Evolutionary conservation across 768 basidiomycete species (phyloP).

Genomic region (Neoboletus subvelutipes): DNA sequence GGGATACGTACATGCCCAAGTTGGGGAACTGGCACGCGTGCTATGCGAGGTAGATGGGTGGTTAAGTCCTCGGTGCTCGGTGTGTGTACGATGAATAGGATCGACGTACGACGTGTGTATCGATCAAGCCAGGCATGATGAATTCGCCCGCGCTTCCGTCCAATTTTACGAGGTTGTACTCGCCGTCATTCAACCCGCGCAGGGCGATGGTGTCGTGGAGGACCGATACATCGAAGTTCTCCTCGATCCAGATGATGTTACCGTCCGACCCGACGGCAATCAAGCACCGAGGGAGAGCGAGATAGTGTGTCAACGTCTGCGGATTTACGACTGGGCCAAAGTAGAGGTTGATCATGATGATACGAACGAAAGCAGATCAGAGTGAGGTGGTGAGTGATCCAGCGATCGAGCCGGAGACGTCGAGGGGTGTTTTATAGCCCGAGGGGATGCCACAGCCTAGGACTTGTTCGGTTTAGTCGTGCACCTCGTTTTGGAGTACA

Average conservation of each 20-base stretch:
- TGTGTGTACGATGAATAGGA: neutral
- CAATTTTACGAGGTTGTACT: conserved; percentile 34
- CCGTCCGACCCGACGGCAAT: conserved; percentile 52
- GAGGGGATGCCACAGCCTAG: neutral
- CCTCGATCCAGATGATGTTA: conserved; percentile 68
- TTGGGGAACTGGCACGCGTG: conserved; percentile 42
- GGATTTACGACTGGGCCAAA: conserved; percentile 63
- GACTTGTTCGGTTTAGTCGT: neutral
- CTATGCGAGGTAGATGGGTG: conserved; percentile 4
- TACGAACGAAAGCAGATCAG: neutral
- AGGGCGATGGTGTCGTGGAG: conserved; percentile 51
- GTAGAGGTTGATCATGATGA: conserved; percentile 37
- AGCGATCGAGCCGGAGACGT: neutral
- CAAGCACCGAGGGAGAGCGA: conserved; percentile 51
- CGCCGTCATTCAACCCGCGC: conserved; percentile 45
- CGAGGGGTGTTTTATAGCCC: neutral
- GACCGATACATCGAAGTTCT: conserved; percentile 48
- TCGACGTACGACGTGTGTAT: conserved; percentile 79
- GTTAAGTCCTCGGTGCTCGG: neutral
- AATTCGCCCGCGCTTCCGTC: conserved; percentile 52
- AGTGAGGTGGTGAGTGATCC: neutral
- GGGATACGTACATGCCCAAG: conserved; percentile 29
- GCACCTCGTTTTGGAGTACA: neutral
- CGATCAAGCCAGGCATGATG: conserved; percentile 82
- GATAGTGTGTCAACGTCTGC: conserved; percentile 40